These are phyloP conservation scores for Sphaerosporella brunnea DNA, from an alignment of 495 filamentous ascomycete species.

Conservation along the genomic window DNA sequence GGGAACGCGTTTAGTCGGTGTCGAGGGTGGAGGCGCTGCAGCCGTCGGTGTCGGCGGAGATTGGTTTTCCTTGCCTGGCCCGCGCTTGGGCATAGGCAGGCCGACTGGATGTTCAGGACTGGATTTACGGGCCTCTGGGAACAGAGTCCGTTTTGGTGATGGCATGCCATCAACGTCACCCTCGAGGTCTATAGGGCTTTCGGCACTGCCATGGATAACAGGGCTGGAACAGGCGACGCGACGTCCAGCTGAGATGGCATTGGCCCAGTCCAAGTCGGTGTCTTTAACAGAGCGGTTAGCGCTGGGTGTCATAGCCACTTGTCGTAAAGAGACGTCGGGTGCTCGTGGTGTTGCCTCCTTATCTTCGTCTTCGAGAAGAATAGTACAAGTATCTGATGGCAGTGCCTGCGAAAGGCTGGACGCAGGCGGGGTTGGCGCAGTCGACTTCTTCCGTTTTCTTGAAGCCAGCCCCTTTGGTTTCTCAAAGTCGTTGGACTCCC, in stretches of 20 bases:
- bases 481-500: constrained; percentile 36
- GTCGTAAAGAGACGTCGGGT: constrained; percentile 5
- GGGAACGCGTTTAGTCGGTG: constrained; percentile 17
- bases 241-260: constrained; percentile 40
- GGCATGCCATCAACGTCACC: constrained; percentile 44
- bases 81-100: constrained; percentile 7
- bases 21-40: constrained; percentile 35
- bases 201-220: constrained; percentile 42
- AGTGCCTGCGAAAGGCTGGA: constrained; percentile 10
- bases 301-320: constrained; percentile 25
- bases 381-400: constrained; percentile 20
- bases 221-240: constrained; percentile 57
- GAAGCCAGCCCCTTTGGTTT: constrained; percentile 32
- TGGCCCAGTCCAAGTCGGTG: constrained; percentile 31
- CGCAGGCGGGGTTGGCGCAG: constrained; percentile 25
- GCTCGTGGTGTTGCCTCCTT: constrained; percentile 24
- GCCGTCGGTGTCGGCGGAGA: constrained; percentile 23
- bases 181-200: constrained; percentile 48
- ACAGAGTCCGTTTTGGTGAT: constrained; percentile 47
- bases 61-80: constrained; percentile 35
- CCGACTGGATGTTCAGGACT: constrained; percentile 18
- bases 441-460: constrained; percentile 30
- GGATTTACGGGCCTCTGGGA: constrained; percentile 32
- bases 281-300: constrained; percentile 25
- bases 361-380: constrained; percentile 19